These are phyloP conservation scores for Azolla pinnata DNA, from an alignment of 75 land plant genomes.

Conservation along the genomic window DNA sequence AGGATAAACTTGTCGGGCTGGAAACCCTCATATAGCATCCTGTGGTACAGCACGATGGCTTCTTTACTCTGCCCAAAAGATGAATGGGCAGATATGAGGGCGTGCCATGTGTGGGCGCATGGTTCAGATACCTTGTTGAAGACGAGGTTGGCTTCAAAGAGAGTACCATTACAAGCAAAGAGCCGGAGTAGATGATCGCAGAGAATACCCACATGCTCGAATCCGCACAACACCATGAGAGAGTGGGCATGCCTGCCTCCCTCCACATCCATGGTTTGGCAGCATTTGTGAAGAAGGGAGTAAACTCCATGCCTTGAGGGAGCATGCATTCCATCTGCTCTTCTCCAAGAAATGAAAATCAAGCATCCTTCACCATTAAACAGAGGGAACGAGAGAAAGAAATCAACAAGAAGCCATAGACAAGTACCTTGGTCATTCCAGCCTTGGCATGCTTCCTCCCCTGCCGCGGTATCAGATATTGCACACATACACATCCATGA, in stretches of 20 bases:
- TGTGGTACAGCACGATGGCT: conserved; percentile 28
- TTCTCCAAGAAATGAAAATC: too few species aligned
- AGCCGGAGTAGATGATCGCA: conserved; percentile 38
- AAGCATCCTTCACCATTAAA: too few species aligned
- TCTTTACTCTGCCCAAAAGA: conserved; percentile 23
- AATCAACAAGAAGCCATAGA: too few species aligned
- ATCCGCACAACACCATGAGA: conserved; percentile 18
- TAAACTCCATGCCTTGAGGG: not conserved
- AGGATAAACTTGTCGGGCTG: conserved; percentile 42
- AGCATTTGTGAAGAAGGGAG: conserved; percentile 36
- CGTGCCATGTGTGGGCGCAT: conserved; percentile 46
- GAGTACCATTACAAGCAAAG: conserved; percentile 40
- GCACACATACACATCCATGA: too few species aligned
- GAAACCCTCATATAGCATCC: conserved; percentile 22
- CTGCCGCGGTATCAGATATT: too few species aligned
- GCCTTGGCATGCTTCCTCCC: too few species aligned
- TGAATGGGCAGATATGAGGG: conserved; percentile 41
- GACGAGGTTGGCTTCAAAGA: conserved; percentile 30
- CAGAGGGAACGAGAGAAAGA: too few species aligned
- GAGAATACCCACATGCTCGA: conserved; percentile 24
- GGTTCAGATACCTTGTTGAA: conserved; percentile 25
- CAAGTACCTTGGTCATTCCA: too few species aligned
- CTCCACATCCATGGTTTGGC: conserved; percentile 24
- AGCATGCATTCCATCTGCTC: not conserved
- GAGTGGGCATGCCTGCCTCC: conserved; percentile 38